phyloP scores from a whole-genome alignment of 352 stramenopile genomes.

The Globisporangium alternatum region DNA sequence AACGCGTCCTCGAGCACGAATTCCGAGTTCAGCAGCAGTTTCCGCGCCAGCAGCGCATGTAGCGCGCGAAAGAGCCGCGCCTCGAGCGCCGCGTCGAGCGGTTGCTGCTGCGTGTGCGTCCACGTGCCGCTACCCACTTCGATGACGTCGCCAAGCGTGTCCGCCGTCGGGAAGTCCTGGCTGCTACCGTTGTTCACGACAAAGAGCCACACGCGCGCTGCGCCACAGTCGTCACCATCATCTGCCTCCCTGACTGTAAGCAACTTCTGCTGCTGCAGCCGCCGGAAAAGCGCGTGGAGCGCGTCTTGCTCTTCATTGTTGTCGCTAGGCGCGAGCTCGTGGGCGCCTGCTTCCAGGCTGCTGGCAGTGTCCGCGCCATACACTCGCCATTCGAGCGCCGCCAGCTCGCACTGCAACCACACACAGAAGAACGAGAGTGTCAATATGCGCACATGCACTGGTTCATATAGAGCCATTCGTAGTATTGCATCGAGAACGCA shows the following conservation, averaged over 20 bases:
- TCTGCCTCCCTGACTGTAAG: constrained; percentile 26
- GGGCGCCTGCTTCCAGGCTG: background rate
- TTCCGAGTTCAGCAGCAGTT: constrained; percentile 37
- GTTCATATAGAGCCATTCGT: too few species aligned
- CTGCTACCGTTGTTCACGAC: constrained; percentile 36
- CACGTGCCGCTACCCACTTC: constrained; percentile 33
- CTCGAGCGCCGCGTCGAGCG: constrained; percentile 17
- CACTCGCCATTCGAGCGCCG: constrained; percentile 51
- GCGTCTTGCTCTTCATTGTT: constrained; percentile 15
- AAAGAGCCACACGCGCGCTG: constrained; percentile 48
- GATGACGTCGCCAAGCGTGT: constrained; percentile 20
- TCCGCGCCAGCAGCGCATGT: constrained; percentile 19
- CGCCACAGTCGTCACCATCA: background rate
- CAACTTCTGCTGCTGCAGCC: constrained; percentile 38
- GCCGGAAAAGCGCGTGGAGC: constrained; percentile 27
- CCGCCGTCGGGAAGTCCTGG: constrained; percentile 20
- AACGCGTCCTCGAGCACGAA: constrained; percentile 35
- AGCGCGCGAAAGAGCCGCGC: constrained; percentile 46
- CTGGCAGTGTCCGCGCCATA: constrained; percentile 21
- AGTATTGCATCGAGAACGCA: constrained; percentile 19
- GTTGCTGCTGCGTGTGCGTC: constrained; percentile 9
- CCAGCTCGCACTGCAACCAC: constrained; percentile 36
- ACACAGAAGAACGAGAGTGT: constrained; percentile 16
- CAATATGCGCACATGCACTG: background rate
- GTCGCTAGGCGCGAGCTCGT: background rate